phyloP scores from a whole-genome alignment of 106 monocot genomes.

The Alisma plantagoaquatica region DNA sequence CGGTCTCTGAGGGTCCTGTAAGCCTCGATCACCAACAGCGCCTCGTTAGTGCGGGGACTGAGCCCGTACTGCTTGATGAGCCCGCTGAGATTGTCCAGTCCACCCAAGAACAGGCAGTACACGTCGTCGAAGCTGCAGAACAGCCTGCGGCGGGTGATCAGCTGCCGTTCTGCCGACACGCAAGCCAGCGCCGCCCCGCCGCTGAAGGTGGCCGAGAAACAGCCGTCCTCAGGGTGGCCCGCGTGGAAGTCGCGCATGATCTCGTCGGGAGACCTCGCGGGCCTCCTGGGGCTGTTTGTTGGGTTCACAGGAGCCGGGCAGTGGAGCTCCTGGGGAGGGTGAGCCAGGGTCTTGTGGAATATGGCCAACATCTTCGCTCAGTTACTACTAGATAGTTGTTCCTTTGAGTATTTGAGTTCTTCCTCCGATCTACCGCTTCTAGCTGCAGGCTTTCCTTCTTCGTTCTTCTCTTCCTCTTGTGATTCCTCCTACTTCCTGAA shows the following conservation, averaged over 20 bases:
- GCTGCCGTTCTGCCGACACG: constrained; percentile 2
- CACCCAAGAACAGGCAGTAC: constrained; percentile 64
- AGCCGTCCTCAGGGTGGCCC: constrained; percentile 9
- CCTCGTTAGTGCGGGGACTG: constrained; percentile 38
- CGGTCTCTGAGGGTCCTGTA: too few relatives aligned
- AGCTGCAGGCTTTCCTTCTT: too few relatives aligned
- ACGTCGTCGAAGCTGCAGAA: constrained; percentile 66
- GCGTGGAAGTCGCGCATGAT: constrained; percentile 37
- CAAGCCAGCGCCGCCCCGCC: constrained; percentile 45
- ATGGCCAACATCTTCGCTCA: constrained; percentile 67
- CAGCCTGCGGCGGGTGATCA: constrained; percentile 18
- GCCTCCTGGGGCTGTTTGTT: neutral
- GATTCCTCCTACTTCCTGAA: too few relatives aligned
- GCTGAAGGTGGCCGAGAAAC: constrained; percentile 37
- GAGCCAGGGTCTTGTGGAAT: constrained; percentile 43
- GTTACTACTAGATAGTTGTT: too few relatives aligned
- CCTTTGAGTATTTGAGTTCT: too few relatives aligned
- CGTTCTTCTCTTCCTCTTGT: too few relatives aligned
- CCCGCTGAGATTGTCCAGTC: constrained; percentile 50
- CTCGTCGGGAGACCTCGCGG: constrained; percentile 37
- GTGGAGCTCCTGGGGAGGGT: too few relatives aligned
- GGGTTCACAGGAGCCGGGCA: constrained; percentile 40
- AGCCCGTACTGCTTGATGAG: constrained; percentile 74
- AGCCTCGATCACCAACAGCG: too few relatives aligned
- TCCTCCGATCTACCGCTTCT: too few relatives aligned